Conservation (phyloP, 1,139 yeast genomes). For the Yamadazyma dendronema region DNA sequence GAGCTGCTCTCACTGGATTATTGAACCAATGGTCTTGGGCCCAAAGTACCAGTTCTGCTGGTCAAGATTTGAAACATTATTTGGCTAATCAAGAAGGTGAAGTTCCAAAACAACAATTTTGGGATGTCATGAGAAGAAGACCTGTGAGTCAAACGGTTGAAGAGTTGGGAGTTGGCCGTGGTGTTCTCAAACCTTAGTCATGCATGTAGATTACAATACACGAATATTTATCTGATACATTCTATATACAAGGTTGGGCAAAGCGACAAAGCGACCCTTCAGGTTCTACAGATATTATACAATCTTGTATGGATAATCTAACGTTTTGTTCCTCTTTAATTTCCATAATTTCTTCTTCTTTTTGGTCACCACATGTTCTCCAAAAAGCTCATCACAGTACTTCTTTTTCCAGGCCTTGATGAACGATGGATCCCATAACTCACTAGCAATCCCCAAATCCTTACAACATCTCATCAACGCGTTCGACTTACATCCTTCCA, state of each 20-base stretch:
- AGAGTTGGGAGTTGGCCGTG: constrained; percentile 69
- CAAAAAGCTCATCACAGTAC: constrained; percentile 80
- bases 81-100: constrained; percentile 34
- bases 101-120: constrained; percentile 63
- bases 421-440: constrained; percentile 93
- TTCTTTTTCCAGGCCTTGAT: constrained; percentile 75
- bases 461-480: constrained; percentile 98
- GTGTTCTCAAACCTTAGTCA: constrained; percentile 37
- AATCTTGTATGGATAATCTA: constrained; percentile 76
- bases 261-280: no score
- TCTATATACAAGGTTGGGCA: no score
- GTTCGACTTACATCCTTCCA: constrained; percentile 95
- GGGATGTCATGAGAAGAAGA: constrained; percentile 81
- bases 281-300: constrained; percentile 2
- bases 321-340: constrained; percentile 67
- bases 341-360: constrained; percentile 91
- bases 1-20: constrained; percentile 40
- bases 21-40: constrained; percentile 45
- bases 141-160: constrained; percentile 80
- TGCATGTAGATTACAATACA: neutral
- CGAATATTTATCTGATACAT: no score
- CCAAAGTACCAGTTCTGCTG: constrained; percentile 42
- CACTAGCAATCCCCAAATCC: constrained; percentile 94
- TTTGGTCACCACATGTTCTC: constrained; percentile 77
- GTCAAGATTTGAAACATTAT: constrained; percentile 34